Base-by-base conservation (phyloP, 305 asterid species). In the Fraxinus xanthoxyloides region DNA sequence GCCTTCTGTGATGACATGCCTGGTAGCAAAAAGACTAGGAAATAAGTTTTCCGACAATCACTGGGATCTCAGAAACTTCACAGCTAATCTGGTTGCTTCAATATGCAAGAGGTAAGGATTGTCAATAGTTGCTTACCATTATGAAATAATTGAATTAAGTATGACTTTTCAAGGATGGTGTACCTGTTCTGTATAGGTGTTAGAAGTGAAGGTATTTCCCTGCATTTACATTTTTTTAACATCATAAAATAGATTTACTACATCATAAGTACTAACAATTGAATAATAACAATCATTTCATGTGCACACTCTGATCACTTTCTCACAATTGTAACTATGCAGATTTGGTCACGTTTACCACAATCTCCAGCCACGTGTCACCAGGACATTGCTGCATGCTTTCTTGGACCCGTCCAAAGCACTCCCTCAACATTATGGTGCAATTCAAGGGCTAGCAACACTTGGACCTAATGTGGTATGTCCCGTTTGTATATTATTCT, bases 1-100 rank as follows among this genome's bases (percentile, higher is more conserved):
- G 98, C 99, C 99, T 77, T 89, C 98, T 69, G 98, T 97, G 83
- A 87, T 94, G 97, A 94, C 98, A 19, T 97, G 99, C 90, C 90
- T 97, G 83, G 98, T 97, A 78, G 97, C 97, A 6, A 97, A 89
- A 87, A 88, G 93, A 84, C 84, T 97, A 86, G 98, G 99, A 61
- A 93, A 90, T 87, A 92, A 88, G 77, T 75, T 91, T 79, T 90
- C 96, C 1, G 97, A 97, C 90, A 90, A 92, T 85, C 99, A 97
- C 79, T 97, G 98, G 99, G 94, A 90, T 78, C 97, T 97, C 72
- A 89, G 99, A 85, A 90, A 92, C 85, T 93, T 94, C 87, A 90
- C 98, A 1, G 97, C 97, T 80, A 90, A 88, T 81, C 89, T 97
- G 89, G 92, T 92, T 85, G 95, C 97, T 82, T 89, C 94, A 63